A percentile compares a stretch with the other conserved stretches of the same genome.
Conservation (phyloP, 2,329 filamentous ascomycete species). For the Monosporascus sp. region DNA sequence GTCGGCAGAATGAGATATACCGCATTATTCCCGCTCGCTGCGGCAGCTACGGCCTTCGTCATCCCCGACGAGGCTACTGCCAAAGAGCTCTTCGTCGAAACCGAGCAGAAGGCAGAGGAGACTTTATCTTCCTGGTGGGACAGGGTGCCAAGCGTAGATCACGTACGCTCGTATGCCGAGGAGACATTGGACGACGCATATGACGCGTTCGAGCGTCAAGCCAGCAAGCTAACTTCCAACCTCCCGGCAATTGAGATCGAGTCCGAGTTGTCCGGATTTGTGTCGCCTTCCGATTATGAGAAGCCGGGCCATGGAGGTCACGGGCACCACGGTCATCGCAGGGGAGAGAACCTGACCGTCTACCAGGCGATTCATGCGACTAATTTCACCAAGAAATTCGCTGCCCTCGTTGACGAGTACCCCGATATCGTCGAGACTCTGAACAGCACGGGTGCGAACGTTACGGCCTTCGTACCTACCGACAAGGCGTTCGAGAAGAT, state of each 20-base stretch:
- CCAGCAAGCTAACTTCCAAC: conserved; percentile 8
- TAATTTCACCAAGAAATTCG: conserved; percentile 73
- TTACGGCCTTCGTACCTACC: conserved; percentile 76
- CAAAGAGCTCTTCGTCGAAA: conserved; percentile 18
- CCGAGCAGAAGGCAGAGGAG: conserved; percentile 11
- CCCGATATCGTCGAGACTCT: conserved; percentile 66
- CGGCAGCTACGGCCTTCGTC: conserved; percentile 16
- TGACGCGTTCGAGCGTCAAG: conserved; percentile 12
- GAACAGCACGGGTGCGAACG: conserved; percentile 68
- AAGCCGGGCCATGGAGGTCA: conserved; percentile 3
- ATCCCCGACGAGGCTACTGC: conserved; percentile 25
- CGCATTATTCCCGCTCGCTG: conserved; percentile 16
- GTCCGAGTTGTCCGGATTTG: conserved; percentile 14
- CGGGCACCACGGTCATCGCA: conserved; percentile 19
- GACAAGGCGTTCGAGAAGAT: conserved; percentile 68
- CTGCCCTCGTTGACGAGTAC: conserved; percentile 68
- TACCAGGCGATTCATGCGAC: conserved; percentile 73
- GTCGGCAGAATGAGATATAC: conserved; percentile 18
- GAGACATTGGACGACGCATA: conserved; percentile 6
- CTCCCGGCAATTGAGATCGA: conserved; percentile 10
- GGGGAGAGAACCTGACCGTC: conserved; percentile 63
- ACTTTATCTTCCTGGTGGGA: conserved; percentile 15
- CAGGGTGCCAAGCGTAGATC: conserved; percentile 8
- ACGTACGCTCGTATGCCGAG: conserved; percentile 11
- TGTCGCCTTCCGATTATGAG: conserved; percentile 5